Conservation (phyloP, 129 eudicot genomes). For the Flaveria trinervia region DNA sequence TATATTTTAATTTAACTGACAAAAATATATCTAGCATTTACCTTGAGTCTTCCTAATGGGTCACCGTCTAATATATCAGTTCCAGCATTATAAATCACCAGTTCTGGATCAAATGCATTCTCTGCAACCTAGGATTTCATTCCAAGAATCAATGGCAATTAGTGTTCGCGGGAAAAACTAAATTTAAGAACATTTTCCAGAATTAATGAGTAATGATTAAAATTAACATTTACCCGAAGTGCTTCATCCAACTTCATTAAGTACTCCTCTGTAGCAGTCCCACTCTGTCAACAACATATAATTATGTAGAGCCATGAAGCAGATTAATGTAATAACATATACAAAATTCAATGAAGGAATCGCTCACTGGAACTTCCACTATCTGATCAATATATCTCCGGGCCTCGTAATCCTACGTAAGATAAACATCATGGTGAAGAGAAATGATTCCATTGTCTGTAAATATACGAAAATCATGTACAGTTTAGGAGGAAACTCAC, state of each 20-base stretch:
- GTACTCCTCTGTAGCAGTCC: slow-evolving; percentile 74
- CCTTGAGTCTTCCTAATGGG: slow-evolving; percentile 89
- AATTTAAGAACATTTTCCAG: no score
- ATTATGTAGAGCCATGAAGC: not conserved
- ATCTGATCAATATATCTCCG: slow-evolving; percentile 71
- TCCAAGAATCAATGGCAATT: not conserved
- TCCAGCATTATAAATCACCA: slow-evolving; percentile 93
- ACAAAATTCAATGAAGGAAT: not conserved
- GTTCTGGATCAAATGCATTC: slow-evolving; percentile 63
- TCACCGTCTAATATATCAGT: slow-evolving; percentile 95
- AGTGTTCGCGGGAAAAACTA: no score
- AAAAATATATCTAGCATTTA: slow-evolving; percentile 31
- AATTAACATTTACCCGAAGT: slow-evolving; percentile 49
- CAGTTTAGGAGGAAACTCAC: slow-evolving; percentile 49
- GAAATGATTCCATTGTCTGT: not conserved
- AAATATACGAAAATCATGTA: not conserved
- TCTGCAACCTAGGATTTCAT: slow-evolving; percentile 62
- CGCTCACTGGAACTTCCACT: slow-evolving; percentile 79
- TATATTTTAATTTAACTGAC: not conserved
- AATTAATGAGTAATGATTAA: not conserved
- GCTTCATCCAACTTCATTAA: slow-evolving; percentile 68
- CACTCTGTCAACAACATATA: slow-evolving; percentile 52
- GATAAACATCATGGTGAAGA: slow-evolving; percentile 9
- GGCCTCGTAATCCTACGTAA: slow-evolving; percentile 71
- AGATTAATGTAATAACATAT: not conserved